These are phyloP conservation scores for Periglandula ipomoeae DNA, from an alignment of 2,329 filamentous ascomycete genomes.

Conservation along the genomic window DNA sequence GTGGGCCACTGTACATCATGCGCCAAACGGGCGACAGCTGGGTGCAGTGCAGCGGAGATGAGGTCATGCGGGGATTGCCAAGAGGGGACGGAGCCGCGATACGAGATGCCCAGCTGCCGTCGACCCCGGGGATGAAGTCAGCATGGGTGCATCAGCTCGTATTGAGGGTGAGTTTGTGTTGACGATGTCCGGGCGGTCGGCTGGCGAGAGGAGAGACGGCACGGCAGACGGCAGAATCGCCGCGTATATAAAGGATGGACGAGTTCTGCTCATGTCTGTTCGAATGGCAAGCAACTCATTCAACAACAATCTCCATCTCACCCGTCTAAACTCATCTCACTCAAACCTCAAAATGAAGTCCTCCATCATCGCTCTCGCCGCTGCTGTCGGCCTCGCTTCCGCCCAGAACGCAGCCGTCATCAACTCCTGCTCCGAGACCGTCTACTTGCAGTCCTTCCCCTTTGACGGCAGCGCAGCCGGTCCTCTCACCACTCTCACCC, in stretches of 20 bases:
- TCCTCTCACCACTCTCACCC: constrained; percentile 21
- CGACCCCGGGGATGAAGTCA: too few species aligned
- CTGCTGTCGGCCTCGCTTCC: constrained; percentile 23
- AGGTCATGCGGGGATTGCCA: too few species aligned
- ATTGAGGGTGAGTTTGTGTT: too few species aligned
- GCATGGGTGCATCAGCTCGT: too few species aligned
- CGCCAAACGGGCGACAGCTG: too few species aligned
- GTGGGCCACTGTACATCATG: too few species aligned
- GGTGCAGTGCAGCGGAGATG: too few species aligned
- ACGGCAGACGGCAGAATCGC: background rate
- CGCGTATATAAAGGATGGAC: background rate
- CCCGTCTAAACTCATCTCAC: background rate
- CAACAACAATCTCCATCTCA: background rate
- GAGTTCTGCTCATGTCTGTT: background rate
- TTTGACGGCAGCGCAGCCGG: constrained; percentile 22
- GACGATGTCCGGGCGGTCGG: too few species aligned
- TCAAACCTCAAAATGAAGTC: constrained; percentile 20
- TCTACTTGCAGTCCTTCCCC: constrained; percentile 30
- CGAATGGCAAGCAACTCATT: background rate
- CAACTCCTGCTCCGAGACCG: constrained; percentile 23
- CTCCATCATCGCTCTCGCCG: constrained; percentile 17
- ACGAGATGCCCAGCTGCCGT: too few species aligned
- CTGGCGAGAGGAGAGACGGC: too few species aligned
- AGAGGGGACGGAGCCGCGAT: too few species aligned
- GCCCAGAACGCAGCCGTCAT: constrained; percentile 27